A percentile compares a stretch with the other conserved stretches of the same genome.
These are phyloP conservation scores for Eutrema salsugineum DNA, from an alignment of 441 rosid genomes.

Conservation along the genomic window DNA sequence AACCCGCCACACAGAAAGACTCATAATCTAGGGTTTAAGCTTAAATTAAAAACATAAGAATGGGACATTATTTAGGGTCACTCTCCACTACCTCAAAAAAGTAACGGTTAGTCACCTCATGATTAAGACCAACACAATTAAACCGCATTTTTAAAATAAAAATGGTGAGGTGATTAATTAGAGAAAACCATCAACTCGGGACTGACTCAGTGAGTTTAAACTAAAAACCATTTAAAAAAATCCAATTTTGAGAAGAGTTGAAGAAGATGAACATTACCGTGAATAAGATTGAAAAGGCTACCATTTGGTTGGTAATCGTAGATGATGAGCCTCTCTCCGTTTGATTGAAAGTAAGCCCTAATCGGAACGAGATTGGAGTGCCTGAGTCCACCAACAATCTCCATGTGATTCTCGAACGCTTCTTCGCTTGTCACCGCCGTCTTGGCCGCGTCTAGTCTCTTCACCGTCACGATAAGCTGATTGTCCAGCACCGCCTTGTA, in stretches of 20 bases:
- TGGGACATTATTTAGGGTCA: background rate
- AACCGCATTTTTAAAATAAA: background rate
- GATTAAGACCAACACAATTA: constrained; percentile 9
- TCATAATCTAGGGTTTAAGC: constrained; percentile 1
- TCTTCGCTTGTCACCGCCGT: constrained; percentile 54
- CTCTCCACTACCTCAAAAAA: background rate
- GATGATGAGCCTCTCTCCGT: constrained; percentile 74
- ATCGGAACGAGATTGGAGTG: constrained; percentile 82
- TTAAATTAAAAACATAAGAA: background rate
- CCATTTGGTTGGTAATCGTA: constrained; percentile 89
- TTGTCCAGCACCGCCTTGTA: constrained; percentile 83
- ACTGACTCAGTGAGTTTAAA: constrained; percentile 4
- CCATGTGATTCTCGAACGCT: constrained; percentile 74
- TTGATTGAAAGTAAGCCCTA: constrained; percentile 69
- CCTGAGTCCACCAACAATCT: constrained; percentile 64
- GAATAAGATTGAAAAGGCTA: constrained; percentile 73
- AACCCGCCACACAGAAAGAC: constrained; percentile 17
- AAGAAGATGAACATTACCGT: constrained; percentile 42
- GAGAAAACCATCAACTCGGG: constrained; percentile 8
- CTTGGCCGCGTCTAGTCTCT: constrained; percentile 66
- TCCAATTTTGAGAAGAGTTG: background rate
- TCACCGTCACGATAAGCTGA: constrained; percentile 74
- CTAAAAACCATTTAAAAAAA: background rate
- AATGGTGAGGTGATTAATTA: background rate
- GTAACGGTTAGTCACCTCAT: constrained; percentile 22